Percentiles rank a stretch among this genome's conserved stretches.
phyloP scores from a whole-genome alignment of 2,329 filamentous ascomycete genomes.

The Xylariaceae sp. region DNA sequence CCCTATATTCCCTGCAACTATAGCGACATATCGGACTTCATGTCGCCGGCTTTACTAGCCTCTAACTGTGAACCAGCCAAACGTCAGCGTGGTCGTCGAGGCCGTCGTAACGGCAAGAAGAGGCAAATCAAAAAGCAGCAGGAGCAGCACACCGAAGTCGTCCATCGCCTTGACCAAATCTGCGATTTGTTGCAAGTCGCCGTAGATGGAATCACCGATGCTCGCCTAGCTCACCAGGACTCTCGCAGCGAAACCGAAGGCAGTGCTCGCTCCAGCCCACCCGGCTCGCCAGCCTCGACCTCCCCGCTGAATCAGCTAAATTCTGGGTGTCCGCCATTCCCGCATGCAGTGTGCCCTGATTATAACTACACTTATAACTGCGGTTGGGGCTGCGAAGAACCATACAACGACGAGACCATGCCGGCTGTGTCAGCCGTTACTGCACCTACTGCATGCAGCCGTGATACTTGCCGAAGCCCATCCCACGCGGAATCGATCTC shows the following conservation, averaged over 20 bases:
- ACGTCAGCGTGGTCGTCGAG: background rate
- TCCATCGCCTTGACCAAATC: conserved; percentile 8
- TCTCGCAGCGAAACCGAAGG: background rate
- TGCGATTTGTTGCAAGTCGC: background rate
- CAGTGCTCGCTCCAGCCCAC: background rate
- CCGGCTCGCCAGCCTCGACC: no score
- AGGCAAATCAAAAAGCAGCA: conserved; percentile 1
- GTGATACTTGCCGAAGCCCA: background rate
- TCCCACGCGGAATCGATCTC: background rate
- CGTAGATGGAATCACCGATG: background rate
- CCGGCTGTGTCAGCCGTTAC: no score
- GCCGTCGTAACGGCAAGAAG: background rate
- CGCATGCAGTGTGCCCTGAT: no score
- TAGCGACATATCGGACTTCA: background rate
- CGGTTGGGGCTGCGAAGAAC: no score
- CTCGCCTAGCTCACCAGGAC: background rate
- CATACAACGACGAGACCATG: no score
- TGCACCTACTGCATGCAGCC: no score
- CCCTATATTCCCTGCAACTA: background rate
- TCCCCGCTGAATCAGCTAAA: no score
- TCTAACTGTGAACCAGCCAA: background rate
- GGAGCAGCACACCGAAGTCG: conserved; percentile 1
- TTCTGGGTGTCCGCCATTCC: no score
- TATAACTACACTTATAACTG: no score
- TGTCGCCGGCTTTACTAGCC: background rate